phyloP scores from a whole-genome alignment of 1,284 basidiomycete genomes.

The Agroathelia rolfsii region DNA sequence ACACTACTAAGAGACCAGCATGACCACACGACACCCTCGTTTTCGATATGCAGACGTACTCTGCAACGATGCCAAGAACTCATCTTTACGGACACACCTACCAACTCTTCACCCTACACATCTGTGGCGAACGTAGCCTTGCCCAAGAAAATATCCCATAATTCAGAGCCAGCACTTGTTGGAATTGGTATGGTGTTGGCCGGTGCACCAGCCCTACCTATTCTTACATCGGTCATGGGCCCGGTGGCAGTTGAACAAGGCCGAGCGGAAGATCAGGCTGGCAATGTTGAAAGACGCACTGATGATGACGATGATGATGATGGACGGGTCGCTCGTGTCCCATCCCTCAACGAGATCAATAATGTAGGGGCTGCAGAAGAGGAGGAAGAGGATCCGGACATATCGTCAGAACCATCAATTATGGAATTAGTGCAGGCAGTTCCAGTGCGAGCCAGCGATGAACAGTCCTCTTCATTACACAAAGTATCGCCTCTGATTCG shows the following conservation, averaged over 20 bases:
- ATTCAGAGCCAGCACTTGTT: conserved; percentile 68
- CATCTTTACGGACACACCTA: conserved; percentile 95
- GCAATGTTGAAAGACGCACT: conserved; percentile 33
- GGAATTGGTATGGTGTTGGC: conserved; percentile 82
- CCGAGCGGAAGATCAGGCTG: conserved; percentile 48
- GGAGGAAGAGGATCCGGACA: conserved; percentile 18
- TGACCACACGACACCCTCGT: conserved; percentile 67
- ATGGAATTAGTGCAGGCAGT: neutral
- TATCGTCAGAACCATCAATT: neutral
- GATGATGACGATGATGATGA: conserved; percentile 30
- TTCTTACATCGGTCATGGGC: conserved; percentile 64
- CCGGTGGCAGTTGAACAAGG: conserved; percentile 87
- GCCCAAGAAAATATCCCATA: conserved; percentile 61
- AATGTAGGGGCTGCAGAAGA: conserved; percentile 6
- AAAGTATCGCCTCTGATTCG: conserved; percentile 8
- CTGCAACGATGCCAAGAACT: conserved; percentile 93
- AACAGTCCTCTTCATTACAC: conserved; percentile 11
- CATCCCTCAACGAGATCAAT: conserved; percentile 18
- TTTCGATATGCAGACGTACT: conserved; percentile 87
- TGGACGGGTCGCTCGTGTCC: conserved; percentile 5
- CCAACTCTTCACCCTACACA: conserved; percentile 54
- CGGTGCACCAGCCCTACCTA: conserved; percentile 70
- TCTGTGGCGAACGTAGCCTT: conserved; percentile 57
- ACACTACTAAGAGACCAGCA: conserved; percentile 73
- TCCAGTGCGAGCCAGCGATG: conserved; percentile 20